A percentile compares a stretch with the other conserved stretches of the same genome.
Evolutionary conservation across 2,329 filamentous ascomycete species (phyloP).

Genomic region (Colletotrichum cuscutae): DNA sequence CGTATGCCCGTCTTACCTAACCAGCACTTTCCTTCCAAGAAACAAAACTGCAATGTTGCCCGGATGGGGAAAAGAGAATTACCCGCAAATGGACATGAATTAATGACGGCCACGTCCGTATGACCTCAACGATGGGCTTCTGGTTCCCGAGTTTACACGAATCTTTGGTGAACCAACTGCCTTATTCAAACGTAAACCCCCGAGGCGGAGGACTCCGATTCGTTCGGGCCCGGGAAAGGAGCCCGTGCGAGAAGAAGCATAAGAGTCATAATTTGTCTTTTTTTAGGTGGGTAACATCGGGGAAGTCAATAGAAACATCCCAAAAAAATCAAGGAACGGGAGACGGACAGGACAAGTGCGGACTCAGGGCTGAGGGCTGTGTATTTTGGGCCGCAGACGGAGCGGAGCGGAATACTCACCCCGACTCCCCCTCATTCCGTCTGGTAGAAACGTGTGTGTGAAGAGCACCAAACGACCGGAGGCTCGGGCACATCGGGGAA

Average conservation of each 20-base stretch:
- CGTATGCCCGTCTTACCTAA: neutral
- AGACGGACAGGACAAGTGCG: neutral
- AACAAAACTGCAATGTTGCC: neutral
- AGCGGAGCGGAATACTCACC: neutral
- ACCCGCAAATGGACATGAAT: neutral
- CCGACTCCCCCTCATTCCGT: neutral
- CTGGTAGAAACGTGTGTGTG: no score
- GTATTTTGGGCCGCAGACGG: neutral
- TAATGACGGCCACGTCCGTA: neutral
- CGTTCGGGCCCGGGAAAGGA: neutral
- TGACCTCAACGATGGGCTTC: neutral
- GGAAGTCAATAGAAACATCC: neutral
- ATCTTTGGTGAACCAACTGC: neutral
- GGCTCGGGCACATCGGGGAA: neutral
- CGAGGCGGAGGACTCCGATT: neutral
- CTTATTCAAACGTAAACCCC: neutral
- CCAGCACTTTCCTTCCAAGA: neutral
- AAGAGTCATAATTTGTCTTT: neutral
- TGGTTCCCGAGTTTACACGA: neutral
- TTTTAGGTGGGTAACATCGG: neutral
- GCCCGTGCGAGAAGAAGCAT: neutral
- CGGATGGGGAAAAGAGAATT: neutral
- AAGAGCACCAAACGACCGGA: neutral
- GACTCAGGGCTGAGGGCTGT: neutral
- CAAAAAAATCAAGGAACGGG: neutral